A percentile compares a stretch with the other conserved stretches of the same genome.
Conservation (phyloP, 257 asterid genomes). For the Solanum peruvianum region DNA sequence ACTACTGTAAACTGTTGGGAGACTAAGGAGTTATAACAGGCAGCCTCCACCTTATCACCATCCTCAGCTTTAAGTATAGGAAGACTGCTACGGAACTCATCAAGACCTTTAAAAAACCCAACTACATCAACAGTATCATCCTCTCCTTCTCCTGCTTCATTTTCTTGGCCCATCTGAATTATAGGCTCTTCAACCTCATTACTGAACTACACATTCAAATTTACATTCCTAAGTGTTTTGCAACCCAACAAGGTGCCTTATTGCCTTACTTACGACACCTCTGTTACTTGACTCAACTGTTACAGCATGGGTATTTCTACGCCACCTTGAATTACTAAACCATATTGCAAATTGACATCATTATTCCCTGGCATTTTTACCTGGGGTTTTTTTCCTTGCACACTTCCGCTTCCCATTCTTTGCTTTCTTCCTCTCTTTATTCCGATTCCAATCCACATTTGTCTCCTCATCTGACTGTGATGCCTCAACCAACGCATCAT, state of each 20-base stretch:
- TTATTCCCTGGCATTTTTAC: conserved; percentile 17
- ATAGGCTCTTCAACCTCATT: conserved; percentile 81
- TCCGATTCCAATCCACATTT: conserved; percentile 48
- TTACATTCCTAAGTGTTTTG: conserved; percentile 59
- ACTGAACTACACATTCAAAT: conserved; percentile 84
- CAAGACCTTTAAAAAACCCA: conserved; percentile 90
- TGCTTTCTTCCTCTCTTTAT: conserved; percentile 16
- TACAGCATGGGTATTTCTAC: conserved; percentile 23
- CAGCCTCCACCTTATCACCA: conserved; percentile 75
- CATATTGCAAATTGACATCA: conserved; percentile 12
- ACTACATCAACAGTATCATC: conserved; percentile 74
- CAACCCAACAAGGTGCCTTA: conserved; percentile 56
- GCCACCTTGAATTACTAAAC: conserved; percentile 24
- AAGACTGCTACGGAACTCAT: conserved; percentile 78
- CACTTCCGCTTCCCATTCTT: conserved; percentile 6
- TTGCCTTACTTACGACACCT: conserved; percentile 18
- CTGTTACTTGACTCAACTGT: conserved; percentile 36
- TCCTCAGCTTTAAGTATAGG: conserved; percentile 72
- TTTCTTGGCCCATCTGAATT: conserved; percentile 29
- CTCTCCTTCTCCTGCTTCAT: conserved; percentile 51
- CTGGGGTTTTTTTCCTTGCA: conserved; percentile 6
- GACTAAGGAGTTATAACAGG: conserved; percentile 10
- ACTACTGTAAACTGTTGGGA: not conserved
- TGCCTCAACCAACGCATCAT: conserved; percentile 36
- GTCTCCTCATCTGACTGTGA: conserved; percentile 50